Percentiles rank a stretch among this genome's conserved stretches.
phyloP scores from a whole-genome alignment of 768 basidiomycete species.

The Termitomyces titanicus region DNA sequence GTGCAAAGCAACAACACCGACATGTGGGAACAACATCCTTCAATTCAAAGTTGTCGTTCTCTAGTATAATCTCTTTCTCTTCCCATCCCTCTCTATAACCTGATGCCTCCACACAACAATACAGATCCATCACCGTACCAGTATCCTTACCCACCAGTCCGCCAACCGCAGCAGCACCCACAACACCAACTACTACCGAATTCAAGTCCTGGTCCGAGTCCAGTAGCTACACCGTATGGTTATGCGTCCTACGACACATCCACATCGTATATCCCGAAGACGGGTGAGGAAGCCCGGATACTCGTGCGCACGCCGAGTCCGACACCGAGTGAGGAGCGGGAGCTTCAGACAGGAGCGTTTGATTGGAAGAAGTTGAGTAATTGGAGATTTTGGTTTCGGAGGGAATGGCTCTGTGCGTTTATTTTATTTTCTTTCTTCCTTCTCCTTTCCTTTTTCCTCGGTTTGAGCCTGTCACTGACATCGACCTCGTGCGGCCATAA shows the following conservation, averaged over 20 bases:
- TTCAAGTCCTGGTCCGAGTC: neutral
- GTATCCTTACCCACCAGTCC: slow-evolving; percentile 7
- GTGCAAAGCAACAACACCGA: too few species aligned
- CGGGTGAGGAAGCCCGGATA: slow-evolving; percentile 14
- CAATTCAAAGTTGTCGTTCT: too few species aligned
- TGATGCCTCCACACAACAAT: neutral
- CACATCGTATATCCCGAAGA: slow-evolving; percentile 11
- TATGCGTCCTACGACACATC: neutral
- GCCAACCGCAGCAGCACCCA: neutral
- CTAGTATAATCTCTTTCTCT: too few species aligned
- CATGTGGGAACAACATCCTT: too few species aligned
- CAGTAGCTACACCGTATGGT: neutral
- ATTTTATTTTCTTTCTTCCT: neutral
- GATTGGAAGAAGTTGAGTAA: slow-evolving; percentile 40
- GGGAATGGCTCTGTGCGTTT: slow-evolving; percentile 53
- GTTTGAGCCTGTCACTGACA: too few species aligned
- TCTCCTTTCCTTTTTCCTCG: neutral
- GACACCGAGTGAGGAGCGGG: slow-evolving; percentile 55
- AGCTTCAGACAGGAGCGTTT: slow-evolving; percentile 39
- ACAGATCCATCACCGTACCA: slow-evolving; percentile 7
- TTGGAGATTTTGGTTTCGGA: slow-evolving; percentile 51
- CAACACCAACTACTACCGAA: neutral
- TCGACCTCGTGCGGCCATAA: too few species aligned
- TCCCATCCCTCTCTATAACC: too few species aligned
- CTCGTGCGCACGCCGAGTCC: slow-evolving; percentile 54